Evolutionary conservation across 2,329 filamentous ascomycete species (phyloP).

Genomic region (Tetracladium maxilliforme): DNA sequence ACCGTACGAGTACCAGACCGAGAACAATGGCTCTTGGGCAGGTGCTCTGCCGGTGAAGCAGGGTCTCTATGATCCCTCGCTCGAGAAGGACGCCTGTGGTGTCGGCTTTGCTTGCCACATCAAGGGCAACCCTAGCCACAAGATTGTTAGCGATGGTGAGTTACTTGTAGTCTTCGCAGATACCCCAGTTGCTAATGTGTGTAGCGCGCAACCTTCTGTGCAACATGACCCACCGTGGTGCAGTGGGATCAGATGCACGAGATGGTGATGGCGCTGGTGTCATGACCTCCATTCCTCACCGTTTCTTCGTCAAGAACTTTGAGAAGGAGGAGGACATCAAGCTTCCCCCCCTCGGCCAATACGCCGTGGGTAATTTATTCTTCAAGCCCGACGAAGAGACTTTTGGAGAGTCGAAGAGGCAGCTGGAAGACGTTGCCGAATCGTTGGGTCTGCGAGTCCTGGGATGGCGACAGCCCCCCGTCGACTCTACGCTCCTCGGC

Average conservation of each 20-base stretch:
- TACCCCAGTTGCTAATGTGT: constrained; percentile 15
- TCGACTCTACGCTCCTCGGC: constrained; percentile 84
- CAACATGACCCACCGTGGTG: constrained; percentile 99
- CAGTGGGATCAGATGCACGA: constrained; percentile 92
- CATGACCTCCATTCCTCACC: constrained; percentile 98
- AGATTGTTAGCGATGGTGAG: constrained; percentile 95
- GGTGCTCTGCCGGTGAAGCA: constrained; percentile 93
- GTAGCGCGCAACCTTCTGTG: constrained; percentile 83
- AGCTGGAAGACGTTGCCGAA: constrained; percentile 88
- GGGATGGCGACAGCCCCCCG: constrained; percentile 91
- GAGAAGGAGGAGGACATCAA: constrained; percentile 79
- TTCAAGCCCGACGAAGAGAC: constrained; percentile 94
- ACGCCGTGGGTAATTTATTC: constrained; percentile 94
- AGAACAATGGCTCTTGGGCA: constrained; percentile 81
- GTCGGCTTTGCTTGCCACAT: constrained; percentile 98
- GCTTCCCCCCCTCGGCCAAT: constrained; percentile 79
- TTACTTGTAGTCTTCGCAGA: constrained; percentile 9
- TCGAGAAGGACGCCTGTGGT: constrained; percentile 99
- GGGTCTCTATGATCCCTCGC: constrained; percentile 90
- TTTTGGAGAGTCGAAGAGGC: constrained; percentile 76
- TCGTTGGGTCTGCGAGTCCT: constrained; percentile 77
- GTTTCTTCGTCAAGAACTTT: constrained; percentile 98
- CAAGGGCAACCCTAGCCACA: constrained; percentile 94
- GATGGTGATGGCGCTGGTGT: constrained; percentile 97
- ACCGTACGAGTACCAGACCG: constrained; percentile 75